These are phyloP conservation scores for Entophlyctis luteolus DNA, from an alignment of 192 early-diverging fungal species.

Conservation along the genomic window DNA sequence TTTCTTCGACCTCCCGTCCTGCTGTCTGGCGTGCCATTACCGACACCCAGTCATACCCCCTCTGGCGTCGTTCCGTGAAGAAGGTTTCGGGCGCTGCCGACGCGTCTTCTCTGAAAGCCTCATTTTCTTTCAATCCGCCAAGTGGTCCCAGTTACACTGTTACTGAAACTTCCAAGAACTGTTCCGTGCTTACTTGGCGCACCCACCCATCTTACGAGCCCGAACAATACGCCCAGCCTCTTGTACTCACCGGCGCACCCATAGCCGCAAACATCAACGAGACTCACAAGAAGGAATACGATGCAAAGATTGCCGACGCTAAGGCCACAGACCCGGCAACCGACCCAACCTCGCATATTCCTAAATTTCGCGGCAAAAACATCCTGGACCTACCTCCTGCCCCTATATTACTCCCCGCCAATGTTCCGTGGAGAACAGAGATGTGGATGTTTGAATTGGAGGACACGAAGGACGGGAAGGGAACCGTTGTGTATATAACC, in stretches of 20 bases:
- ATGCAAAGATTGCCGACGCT: neutral
- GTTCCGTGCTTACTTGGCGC: neutral
- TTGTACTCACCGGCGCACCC: slow-evolving; percentile 15
- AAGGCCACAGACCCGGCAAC: neutral
- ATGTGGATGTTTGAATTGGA: slow-evolving; percentile 17
- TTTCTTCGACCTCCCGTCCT: neutral
- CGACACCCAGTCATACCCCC: slow-evolving; percentile 1
- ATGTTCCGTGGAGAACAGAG: slow-evolving; percentile 9
- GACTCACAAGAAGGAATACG: neutral
- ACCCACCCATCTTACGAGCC: slow-evolving; percentile 14
- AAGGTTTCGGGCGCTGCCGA: neutral
- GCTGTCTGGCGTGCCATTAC: neutral
- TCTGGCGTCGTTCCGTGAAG: neutral
- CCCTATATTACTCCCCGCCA: slow-evolving; percentile 5
- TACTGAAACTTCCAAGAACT: neutral
- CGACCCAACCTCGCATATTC: neutral
- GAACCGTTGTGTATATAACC: slow-evolving; percentile 5
- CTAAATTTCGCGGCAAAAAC: neutral
- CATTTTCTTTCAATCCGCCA: neutral
- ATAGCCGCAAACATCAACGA: slow-evolving; percentile 20
- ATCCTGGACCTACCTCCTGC: slow-evolving; percentile 1
- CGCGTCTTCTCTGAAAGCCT: neutral
- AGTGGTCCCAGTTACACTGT: neutral
- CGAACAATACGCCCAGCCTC: slow-evolving; percentile 2
- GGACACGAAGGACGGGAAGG: neutral